Evolutionary conservation across 2,329 filamentous ascomycete species (phyloP), one percentile per base, ranked within the genome.

Genomic region (Stagonosporopsis vannaccii): DNA sequence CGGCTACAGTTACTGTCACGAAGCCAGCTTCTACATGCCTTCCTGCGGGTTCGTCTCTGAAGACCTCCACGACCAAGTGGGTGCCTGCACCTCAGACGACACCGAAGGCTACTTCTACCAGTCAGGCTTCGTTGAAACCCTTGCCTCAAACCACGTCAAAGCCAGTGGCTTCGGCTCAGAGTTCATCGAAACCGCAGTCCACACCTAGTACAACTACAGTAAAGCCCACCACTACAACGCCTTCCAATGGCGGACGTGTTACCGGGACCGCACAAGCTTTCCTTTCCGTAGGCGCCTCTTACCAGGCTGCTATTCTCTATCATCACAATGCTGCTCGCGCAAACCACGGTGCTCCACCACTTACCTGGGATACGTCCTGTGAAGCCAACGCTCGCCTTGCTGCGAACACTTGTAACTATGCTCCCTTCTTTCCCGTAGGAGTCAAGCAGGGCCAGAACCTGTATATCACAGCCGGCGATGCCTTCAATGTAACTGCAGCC

Each of bases 371-470:
- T 67, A 70, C 79, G 92, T 51, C 89, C 87, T 51, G 70, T 74
- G 50, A 79, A 30, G 26, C 39, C 0, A 26, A 26, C n/a, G 43
- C 43, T 19, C 43, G 32, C 13, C 5, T 25, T 2, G 22, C 43
- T 7, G 43, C 43, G 6, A 19, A 19, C 4, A 46, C 43, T 1
- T 46, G 43, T 20, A 26, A 6, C 5, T 35, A 36, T 22, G 32
- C 22, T 15, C 32, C 7, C 13, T 46, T 23, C 43, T 1, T 36
- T n/a, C 32, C 43, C 8, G 41, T 62, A 1, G 60, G 58, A 28
- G 55, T 46, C 52, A 82, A 84, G 40, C 93, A 98, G 81, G 94
- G 94, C 60, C 94, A 99, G 81, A 99, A 98, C 84, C 88, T 98
- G 57, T 93, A 91, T 70, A 87, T 88, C 59, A 82, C 88, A 64